phyloP scores from a whole-genome alignment of 2,329 filamentous ascomycete genomes.

The Ophioceras dolichostomum region DNA sequence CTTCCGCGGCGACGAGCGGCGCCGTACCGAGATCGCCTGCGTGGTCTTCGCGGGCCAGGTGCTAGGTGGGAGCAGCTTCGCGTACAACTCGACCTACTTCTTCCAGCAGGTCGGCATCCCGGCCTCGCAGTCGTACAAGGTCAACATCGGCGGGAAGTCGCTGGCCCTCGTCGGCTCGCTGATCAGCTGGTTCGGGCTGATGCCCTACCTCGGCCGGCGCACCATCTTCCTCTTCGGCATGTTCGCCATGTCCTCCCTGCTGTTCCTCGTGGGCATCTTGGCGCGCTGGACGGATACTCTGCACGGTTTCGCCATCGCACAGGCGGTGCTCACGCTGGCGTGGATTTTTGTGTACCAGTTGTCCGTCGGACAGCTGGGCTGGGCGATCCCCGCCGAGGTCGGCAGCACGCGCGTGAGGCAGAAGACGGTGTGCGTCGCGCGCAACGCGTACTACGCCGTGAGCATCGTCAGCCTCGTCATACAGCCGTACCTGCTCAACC shows the following conservation, averaged over 20 bases:
- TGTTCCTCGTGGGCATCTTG: constrained; percentile 11
- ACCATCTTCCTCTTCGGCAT: constrained; percentile 8
- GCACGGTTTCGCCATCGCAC: constrained; percentile 12
- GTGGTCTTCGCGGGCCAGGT: constrained; percentile 16
- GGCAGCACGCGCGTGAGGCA: constrained; percentile 20
- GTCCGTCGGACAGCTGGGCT: constrained; percentile 23
- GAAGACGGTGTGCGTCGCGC: constrained; percentile 18
- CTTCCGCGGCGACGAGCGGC: constrained; percentile 32
- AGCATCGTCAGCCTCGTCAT: constrained; percentile 11
- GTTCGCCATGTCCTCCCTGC: constrained; percentile 6
- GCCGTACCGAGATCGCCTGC: constrained; percentile 41
- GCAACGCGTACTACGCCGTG: constrained; percentile 15
- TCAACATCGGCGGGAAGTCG: constrained; percentile 20
- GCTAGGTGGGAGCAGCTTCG: constrained; percentile 21
- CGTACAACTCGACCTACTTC: constrained; percentile 17
- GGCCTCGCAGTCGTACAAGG: constrained; percentile 16
- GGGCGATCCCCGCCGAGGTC: constrained; percentile 19
- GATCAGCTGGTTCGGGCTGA: constrained; percentile 4
- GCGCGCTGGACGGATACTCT: neutral
- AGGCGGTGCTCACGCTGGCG: constrained; percentile 46
- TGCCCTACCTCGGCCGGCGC: constrained; percentile 8
- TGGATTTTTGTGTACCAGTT: constrained; percentile 22
- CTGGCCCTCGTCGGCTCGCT: constrained; percentile 9
- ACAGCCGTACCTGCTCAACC: constrained; percentile 24
- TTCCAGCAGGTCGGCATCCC: constrained; percentile 15